phyloP scores from a whole-genome alignment of 2,329 filamentous ascomycete genomes.

The Scytalidium lignicola region DNA sequence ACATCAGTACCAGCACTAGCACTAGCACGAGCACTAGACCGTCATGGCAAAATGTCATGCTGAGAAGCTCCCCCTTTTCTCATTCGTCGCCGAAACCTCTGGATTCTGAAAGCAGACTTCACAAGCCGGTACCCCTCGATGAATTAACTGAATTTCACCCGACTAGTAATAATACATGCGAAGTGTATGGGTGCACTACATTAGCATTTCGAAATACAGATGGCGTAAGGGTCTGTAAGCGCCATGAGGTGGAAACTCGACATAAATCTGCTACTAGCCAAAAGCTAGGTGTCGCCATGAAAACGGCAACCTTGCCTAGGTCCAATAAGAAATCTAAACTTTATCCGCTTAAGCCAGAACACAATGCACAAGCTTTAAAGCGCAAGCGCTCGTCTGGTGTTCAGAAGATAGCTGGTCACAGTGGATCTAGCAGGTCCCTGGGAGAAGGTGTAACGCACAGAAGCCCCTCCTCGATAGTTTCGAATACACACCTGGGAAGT shows the following conservation, averaged over 20 bases:
- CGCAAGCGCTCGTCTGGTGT: not conserved
- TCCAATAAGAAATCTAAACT: not conserved
- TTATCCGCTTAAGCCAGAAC: not conserved
- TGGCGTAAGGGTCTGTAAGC: not conserved
- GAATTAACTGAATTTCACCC: not conserved
- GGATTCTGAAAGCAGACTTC: not conserved
- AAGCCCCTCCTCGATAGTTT: not conserved
- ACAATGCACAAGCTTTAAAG: not conserved
- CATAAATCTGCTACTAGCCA: conserved; percentile 1
- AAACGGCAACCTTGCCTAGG: not conserved
- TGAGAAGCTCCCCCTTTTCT: not conserved
- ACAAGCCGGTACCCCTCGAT: not conserved
- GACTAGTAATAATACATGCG: not conserved
- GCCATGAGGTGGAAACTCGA: conserved; percentile 3
- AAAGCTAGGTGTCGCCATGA: not conserved
- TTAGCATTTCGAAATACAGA: not conserved
- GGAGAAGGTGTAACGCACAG: not conserved
- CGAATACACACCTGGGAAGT: not conserved
- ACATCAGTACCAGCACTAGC: not conserved
- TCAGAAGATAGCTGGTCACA: not conserved
- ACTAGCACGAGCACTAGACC: not conserved
- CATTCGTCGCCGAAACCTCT: not conserved
- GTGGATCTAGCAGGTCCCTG: not conserved
- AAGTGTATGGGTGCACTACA: not conserved
- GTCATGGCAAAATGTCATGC: not conserved